Evolutionary conservation across 2,329 filamentous ascomycete genomes (phyloP), one percentile per base, ranked within the genome.

Genomic region (Claviceps spartinae): DNA sequence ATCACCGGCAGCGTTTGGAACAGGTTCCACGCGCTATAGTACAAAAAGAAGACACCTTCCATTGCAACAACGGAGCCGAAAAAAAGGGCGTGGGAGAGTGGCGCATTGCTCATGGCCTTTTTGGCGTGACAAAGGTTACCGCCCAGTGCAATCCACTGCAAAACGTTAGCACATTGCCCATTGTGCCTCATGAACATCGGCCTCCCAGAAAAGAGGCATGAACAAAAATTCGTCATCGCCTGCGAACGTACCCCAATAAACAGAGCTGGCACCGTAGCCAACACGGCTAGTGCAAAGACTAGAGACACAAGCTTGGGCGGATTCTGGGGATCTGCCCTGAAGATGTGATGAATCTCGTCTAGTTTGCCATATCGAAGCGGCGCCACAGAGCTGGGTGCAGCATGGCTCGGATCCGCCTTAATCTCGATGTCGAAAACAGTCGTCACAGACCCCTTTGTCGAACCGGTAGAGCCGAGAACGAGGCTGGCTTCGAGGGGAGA

Each of bases 31-130:
- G 72, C 81, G 50, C 79, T 85, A 71, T 97, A 97, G 77, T 98
- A 98, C 58, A 95, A 71, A 73, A 93, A 91, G 71, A 98, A 96
- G 52, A 95, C 82, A 16, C 79, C 86, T 68, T 98, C 93, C 74
- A 98, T 86, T 22, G 83, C 82, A 41, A 95, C 55, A 52, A 98
- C 81, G 5, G 89, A 95, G 49, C 86, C 86, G 59, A 94, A 86
- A 74, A 97, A 98, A 37, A 89, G 67, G 34, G 74, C 73, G 65
- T 98, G 91, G 5, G 91, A 84, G 44, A 95, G 60, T 2, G 93
- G 91, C 1, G 88, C 86, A 22, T 78, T 74, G 53, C 79, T 73
- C 49, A 96, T 69, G 8, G 93, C 91, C 65, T 85, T 85, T 50
- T 79, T 68, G 1, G 93, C 69, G 65, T 97, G 88, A 61, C 77